Evolutionary conservation across 2,329 filamentous ascomycete species (phyloP), one percentile per base, ranked within the genome.

Genomic region (Penicillium capsulatum): DNA sequence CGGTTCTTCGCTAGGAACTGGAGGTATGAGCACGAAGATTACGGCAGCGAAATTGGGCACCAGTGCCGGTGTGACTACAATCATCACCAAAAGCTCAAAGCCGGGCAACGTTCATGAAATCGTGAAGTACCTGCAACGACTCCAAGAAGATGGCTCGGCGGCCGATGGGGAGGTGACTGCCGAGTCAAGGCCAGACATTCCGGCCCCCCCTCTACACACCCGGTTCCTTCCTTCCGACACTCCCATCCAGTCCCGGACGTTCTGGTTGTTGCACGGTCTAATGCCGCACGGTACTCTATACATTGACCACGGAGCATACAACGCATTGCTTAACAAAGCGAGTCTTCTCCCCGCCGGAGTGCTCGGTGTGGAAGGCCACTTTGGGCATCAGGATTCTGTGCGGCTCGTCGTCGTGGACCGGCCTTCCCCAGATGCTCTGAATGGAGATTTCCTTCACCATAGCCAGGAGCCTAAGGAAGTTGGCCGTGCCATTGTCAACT

Each of bases 1-100:
- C 15, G 92, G 92, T 3, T 96, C 89, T 2, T 76, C 85, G 3
- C 70, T 98, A 11, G 92, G 92, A 15, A 98, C 92, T 2, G 92
- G 92, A 14, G 92, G 92, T 31, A 98, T 98, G 92, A 83, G 84
- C 48, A 98, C 92, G 42, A 98, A 98, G 70, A 95, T 98, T 54
- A 83, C 94, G 17, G 92, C 92, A 37, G 92, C 92, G 17, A 81
- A 86, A 38, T 76, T 98, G 27, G 92, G 91, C 22, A 96, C 90
- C 5, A 92, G 90, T 24, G 92, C 89, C 9, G 92, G 92, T 31
- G 91, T 97, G 24, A 97, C 89, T 1, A 97, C 92, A 3, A 80
- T 98, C 59, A 97, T 98, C 59, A 95, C 92, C 7, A 83, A 85
- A 50, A 94, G 88, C 41, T 92, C 86, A n/a, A 90, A 85, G 47